Evolutionary conservation across 805 yeast genomes (phyloP).

Genomic region (Kluyveromyces lactis): DNA sequence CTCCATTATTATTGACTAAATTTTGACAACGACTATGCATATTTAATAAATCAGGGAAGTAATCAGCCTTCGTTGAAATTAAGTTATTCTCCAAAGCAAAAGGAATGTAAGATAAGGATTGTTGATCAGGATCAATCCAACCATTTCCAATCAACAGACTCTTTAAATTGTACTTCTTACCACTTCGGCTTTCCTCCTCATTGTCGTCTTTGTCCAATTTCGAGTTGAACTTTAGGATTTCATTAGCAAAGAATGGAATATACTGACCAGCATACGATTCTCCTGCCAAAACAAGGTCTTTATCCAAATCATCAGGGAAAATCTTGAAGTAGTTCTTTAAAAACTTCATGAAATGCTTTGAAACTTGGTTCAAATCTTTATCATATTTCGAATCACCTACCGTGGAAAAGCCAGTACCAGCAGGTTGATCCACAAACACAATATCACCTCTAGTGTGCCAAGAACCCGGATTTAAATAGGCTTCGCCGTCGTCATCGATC

Average conservation of each 20-base stretch:
- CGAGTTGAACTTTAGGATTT: constrained; percentile 42
- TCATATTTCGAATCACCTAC: constrained; percentile 38
- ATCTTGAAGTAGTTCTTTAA: constrained; percentile 54
- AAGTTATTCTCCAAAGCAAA: constrained; percentile 54
- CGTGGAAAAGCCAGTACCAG: constrained; percentile 84
- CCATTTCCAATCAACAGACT: constrained; percentile 86
- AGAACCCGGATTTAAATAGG: constrained; percentile 57
- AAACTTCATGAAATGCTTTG: constrained; percentile 55
- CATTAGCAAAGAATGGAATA: constrained; percentile 77
- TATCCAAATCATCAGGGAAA: constrained; percentile 62
- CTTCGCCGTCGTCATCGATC: constrained; percentile 37
- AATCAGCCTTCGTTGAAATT: constrained; percentile 34
- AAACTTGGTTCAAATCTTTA: constrained; percentile 47
- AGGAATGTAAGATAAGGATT: constrained; percentile 73
- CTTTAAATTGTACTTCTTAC: constrained; percentile 36
- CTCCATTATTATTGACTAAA: constrained; percentile 30
- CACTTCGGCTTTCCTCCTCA: constrained; percentile 11
- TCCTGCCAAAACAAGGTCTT: constrained; percentile 76
- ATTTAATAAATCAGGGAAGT: constrained; percentile 34
- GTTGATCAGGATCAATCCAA: constrained; percentile 85
- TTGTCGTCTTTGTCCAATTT: constrained; percentile 10
- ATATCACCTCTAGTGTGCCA: constrained; percentile 80
- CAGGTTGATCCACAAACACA: constrained; percentile 88
- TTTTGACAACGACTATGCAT: constrained; percentile 58
- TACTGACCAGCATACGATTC: constrained; percentile 98